Percentiles rank a stretch among this genome's conserved stretches.
These are phyloP conservation scores for Fusarium haematococcum DNA, from an alignment of 2,329 filamentous ascomycete species.

Conservation along the genomic window DNA sequence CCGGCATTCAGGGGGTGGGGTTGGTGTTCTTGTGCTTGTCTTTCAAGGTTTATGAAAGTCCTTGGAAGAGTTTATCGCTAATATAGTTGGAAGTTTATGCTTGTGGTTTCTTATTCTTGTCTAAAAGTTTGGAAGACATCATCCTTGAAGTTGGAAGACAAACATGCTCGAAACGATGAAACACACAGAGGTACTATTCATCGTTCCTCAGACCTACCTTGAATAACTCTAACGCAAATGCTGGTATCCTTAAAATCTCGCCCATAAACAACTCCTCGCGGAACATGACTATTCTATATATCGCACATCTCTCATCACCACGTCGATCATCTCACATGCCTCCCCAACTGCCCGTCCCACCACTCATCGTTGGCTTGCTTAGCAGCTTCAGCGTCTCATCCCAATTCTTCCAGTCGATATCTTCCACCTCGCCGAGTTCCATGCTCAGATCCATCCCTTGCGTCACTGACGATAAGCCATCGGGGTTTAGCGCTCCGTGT, in stretches of 20 bases:
- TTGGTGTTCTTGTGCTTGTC: not conserved
- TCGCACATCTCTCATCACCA: not conserved
- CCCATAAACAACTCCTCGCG: not conserved
- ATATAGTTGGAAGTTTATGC: not conserved
- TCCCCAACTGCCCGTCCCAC: constrained; percentile 31
- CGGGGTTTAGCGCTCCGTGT: not conserved
- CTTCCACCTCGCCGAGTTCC: constrained; percentile 32
- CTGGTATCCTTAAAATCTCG: not conserved
- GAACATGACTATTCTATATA: not conserved
- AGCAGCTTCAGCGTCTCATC: constrained; percentile 25
- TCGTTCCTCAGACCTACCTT: not conserved
- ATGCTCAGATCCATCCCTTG: constrained; percentile 20
- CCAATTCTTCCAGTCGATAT: constrained; percentile 38
- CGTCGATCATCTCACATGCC: constrained; percentile 18
- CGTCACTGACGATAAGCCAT: not conserved
- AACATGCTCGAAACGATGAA: not conserved
- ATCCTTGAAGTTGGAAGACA: not conserved
- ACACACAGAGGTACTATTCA: not conserved
- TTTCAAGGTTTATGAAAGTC: not conserved
- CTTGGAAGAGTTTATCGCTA: not conserved
- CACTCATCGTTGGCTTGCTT: not conserved
- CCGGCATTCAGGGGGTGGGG: no score
- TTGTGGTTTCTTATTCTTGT: not conserved
- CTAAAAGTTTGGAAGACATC: not conserved
- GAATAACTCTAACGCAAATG: not conserved